These are phyloP conservation scores for Candida dubliniensis DNA, from an alignment of 1,139 yeast genomes.

Conservation along the genomic window DNA sequence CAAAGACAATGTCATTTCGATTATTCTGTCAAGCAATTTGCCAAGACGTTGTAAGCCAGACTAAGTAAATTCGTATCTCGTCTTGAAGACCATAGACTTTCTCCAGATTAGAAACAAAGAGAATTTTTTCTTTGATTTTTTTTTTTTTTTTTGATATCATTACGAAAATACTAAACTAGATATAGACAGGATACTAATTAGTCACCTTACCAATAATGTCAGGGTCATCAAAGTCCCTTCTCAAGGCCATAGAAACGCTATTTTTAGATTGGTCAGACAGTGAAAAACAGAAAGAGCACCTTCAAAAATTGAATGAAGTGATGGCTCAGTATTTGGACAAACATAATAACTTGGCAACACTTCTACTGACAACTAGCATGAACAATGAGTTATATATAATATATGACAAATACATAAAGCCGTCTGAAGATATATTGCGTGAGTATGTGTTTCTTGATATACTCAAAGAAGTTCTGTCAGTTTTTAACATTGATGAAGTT, in stretches of 20 bases:
- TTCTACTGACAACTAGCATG: constrained; percentile 35
- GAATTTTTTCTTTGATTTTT: neutral
- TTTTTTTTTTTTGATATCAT: neutral
- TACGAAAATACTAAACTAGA: neutral
- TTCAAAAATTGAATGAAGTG: constrained; percentile 19
- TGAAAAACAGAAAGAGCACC: constrained; percentile 12
- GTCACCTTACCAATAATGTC: constrained; percentile 18
- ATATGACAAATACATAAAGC: constrained; percentile 40
- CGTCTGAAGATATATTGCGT: constrained; percentile 28
- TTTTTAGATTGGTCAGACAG: constrained; percentile 30
- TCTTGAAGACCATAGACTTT: too few relatives aligned
- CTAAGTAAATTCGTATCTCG: too few relatives aligned
- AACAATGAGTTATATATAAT: constrained; percentile 51
- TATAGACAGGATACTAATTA: too few relatives aligned
- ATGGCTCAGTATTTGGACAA: constrained; percentile 31
- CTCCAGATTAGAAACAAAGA: too few relatives aligned
- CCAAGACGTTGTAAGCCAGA: too few relatives aligned
- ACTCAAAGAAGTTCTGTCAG: constrained; percentile 39
- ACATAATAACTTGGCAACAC: constrained; percentile 41
- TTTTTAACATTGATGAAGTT: constrained; percentile 41
- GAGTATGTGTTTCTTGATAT: constrained; percentile 50
- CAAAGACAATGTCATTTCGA: constrained; percentile 13
- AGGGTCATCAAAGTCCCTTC: constrained; percentile 37
- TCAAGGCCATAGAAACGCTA: constrained; percentile 29
- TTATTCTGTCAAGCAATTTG: too few relatives aligned